phyloP scores from a whole-genome alignment of 2,329 filamentous ascomycete species.

The Sphaerulina populicola region DNA sequence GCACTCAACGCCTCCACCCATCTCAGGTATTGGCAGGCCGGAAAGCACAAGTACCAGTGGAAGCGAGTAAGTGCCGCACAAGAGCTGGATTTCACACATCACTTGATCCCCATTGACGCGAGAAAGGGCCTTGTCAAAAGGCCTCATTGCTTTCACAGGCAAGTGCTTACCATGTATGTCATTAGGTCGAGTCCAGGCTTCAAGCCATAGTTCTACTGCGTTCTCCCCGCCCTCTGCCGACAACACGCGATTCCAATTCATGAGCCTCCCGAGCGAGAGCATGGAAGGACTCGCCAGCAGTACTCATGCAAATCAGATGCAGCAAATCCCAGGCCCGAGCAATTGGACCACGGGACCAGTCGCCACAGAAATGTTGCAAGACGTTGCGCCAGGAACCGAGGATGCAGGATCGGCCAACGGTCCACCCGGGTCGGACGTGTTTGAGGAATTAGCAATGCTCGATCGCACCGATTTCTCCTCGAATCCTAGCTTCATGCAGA shows the following conservation, averaged over 20 bases:
- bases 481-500: constrained; percentile 58
- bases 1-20: constrained; percentile 16
- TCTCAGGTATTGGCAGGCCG: constrained; percentile 25
- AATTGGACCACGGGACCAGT: constrained; percentile 7
- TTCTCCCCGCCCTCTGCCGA: constrained; percentile 10
- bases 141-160: no score
- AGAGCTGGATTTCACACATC: not conserved
- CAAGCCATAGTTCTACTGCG: not conserved
- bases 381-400: not conserved
- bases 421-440: constrained; percentile 36
- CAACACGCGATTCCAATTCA: constrained; percentile 16
- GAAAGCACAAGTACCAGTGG: constrained; percentile 1
- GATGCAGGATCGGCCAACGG: not conserved
- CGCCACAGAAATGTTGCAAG: not conserved
- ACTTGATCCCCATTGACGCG: no score
- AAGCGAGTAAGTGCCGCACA: not conserved
- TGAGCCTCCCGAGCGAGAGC: constrained; percentile 21
- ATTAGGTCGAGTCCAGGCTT: no score
- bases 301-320: constrained; percentile 7
- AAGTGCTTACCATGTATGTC: no score
- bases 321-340: constrained; percentile 3
- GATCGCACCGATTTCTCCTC: constrained; percentile 49
- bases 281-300: constrained; percentile 10
- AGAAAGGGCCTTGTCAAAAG: no score
- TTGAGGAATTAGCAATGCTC: constrained; percentile 51